phyloP scores from a whole-genome alignment of 2,329 filamentous ascomycete genomes.

The Exophiala xenobiotica region DNA sequence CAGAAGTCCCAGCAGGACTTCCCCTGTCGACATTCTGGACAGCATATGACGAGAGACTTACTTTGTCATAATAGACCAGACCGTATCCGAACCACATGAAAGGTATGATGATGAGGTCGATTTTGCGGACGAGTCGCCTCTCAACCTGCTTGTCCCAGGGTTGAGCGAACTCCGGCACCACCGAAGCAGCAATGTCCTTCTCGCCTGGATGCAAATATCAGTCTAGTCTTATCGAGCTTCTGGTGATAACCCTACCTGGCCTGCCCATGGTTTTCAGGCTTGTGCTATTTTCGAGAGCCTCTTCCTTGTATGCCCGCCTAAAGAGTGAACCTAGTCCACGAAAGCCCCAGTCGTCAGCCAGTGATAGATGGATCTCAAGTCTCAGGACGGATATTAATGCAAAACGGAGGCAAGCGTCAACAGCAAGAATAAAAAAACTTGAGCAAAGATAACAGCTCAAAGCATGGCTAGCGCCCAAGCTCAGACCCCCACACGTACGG shows the following conservation, averaged over 20 bases:
- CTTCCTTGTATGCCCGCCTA: too few species aligned
- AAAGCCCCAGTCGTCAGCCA: too few species aligned
- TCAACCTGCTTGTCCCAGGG: conserved; percentile 56
- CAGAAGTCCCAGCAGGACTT: not conserved
- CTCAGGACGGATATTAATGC: too few species aligned
- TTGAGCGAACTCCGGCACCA: conserved; percentile 59
- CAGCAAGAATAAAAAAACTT: too few species aligned
- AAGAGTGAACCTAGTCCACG: too few species aligned
- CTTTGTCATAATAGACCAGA: conserved; percentile 69
- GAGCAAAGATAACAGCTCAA: too few species aligned
- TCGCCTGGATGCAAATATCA: conserved; percentile 30
- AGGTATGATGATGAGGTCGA: conserved; percentile 66
- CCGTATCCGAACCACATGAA: conserved; percentile 66
- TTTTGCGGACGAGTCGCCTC: conserved; percentile 62
- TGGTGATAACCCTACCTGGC: conserved; percentile 1
- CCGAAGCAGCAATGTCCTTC: conserved; percentile 57
- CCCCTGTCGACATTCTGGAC: not conserved
- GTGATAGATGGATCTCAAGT: too few species aligned
- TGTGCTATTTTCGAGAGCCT: not conserved
- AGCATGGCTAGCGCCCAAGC: too few species aligned
- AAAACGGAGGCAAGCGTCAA: too few species aligned
- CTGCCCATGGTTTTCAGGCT: not conserved
- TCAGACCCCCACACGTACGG: too few species aligned
- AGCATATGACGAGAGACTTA: conserved; percentile 28
- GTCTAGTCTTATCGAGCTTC: not conserved